These are phyloP conservation scores for Ammopiptanthus mongolicus DNA, from an alignment of 306 rosid species.

Conservation along the genomic window DNA sequence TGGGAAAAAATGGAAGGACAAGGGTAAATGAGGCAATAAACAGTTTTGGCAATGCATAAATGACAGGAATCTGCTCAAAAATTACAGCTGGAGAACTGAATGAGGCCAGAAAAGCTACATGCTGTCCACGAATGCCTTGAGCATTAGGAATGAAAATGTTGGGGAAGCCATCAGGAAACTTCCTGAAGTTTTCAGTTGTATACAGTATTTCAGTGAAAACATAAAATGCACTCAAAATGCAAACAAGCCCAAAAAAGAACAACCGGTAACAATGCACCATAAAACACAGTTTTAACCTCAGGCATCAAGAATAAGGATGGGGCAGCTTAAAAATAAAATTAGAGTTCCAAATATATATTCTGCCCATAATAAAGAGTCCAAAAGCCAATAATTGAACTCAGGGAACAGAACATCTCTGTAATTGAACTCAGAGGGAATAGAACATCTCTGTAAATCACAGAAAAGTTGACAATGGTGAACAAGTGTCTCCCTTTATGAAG, in stretches of 20 bases:
- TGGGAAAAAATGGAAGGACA: slow-evolving; percentile 95
- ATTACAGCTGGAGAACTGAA: slow-evolving; percentile 89
- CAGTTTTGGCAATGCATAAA: slow-evolving; percentile 87
- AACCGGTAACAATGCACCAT: background rate
- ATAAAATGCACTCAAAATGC: background rate
- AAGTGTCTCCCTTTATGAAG: background rate
- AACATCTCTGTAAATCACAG: background rate
- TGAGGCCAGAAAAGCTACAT: slow-evolving; percentile 93
- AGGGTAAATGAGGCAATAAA: slow-evolving; percentile 84
- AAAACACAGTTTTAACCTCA: background rate
- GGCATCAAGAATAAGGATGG: background rate
- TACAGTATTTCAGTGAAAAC: slow-evolving; percentile 27
- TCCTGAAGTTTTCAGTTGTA: slow-evolving; percentile 49
- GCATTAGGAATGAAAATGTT: slow-evolving; percentile 96
- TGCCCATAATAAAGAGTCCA: background rate
- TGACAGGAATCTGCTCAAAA: slow-evolving; percentile 95
- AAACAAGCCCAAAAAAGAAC: background rate
- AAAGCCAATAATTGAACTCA: background rate
- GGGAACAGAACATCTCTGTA: background rate
- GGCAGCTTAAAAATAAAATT: background rate
- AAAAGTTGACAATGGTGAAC: background rate
- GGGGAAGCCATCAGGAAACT: slow-evolving; percentile 96
- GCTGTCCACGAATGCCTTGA: slow-evolving; percentile 87
- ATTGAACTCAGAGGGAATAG: too few species aligned
- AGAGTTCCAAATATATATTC: background rate